Base-by-base conservation (phyloP, 2,329 filamentous ascomycete genomes). In the Fusarium sp. region DNA sequence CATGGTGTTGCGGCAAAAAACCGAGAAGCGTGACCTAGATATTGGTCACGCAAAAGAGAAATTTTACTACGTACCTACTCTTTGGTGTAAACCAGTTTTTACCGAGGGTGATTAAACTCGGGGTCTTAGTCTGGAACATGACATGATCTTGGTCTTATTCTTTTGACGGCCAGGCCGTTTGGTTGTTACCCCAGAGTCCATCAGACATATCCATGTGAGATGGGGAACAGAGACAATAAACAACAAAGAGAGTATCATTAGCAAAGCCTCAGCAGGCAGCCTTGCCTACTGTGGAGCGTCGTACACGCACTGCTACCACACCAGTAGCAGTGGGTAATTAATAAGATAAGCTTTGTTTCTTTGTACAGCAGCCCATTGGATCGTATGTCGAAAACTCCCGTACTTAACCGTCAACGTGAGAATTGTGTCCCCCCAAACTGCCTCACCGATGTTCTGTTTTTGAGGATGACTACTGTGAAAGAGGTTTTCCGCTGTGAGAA, bases 1-100 rank as follows among this genome's bases (percentile, higher is more conserved):
- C 46, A 63, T 63, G 71, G 57, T 67, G 53, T 63, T 67, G 69
- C 64, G 55, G 45, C 56, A 19, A 51, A 20, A 22, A 48, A 15
- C 33, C 19, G 11, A 57, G 50, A 71, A 61, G 62, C 65, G 54
- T 73, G 71, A 73, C 67, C 62, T 40, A 25, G 10, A 14, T 23
- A 4, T 7, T 20, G 67, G 70, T 72, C 67, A 72, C 55, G 70
- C 63, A 65, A 54, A 56, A 20, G 39, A 39, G 30, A 47, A 50
- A 19, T 44, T 37, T 27, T 40, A 30, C 22, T 22, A 22, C 22
- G 22, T 22, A 22, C 37, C 6, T 22, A 22, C 37, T 8, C 33
- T 46, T 40, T 50, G 9, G 22, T 20, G 13, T 40, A 17, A 37
- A 15, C 20, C 27, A 30, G 10, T 13, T 30, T 35, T 19, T 6